Conservation (phyloP, 1,139 yeast species). For the Zygoascus sp. region DNA sequence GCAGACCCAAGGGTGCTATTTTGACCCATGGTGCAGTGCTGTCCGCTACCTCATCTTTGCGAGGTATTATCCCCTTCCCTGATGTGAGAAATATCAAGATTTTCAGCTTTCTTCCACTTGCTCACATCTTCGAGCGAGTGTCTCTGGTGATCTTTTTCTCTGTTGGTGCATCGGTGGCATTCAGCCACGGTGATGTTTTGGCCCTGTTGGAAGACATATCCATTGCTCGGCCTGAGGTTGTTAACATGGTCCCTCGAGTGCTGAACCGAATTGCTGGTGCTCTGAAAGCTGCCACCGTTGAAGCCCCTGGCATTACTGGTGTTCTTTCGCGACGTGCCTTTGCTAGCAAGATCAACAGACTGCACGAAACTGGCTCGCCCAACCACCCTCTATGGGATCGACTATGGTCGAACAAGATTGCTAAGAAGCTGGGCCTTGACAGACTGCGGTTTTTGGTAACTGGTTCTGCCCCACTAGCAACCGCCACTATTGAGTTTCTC, state of each 20-base stretch:
- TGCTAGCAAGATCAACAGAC: conserved; percentile 37
- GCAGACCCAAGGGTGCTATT: conserved; percentile 71
- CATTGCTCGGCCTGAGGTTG: conserved; percentile 48
- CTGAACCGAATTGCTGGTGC: conserved; percentile 58
- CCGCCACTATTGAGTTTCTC: conserved; percentile 55
- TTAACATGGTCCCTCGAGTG: conserved; percentile 63
- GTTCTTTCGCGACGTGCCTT: conserved; percentile 37
- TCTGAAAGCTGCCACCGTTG: conserved; percentile 39
- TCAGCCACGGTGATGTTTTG: conserved; percentile 43
- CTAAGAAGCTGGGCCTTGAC: conserved; percentile 55
- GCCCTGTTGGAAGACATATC: conserved; percentile 54
- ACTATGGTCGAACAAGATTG: conserved; percentile 48
- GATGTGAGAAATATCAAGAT: background rate
- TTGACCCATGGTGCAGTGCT: conserved; percentile 51
- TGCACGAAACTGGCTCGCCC: conserved; percentile 38
- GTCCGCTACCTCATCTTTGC: conserved; percentile 43
- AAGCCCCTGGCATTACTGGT: conserved; percentile 37
- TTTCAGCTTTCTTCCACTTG: conserved; percentile 55
- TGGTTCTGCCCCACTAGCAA: conserved; percentile 75
- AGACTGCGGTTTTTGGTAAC: conserved; percentile 43
- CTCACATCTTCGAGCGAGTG: conserved; percentile 50
- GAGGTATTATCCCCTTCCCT: conserved; percentile 24
- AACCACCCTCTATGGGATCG: conserved; percentile 44
- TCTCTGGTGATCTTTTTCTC: conserved; percentile 1
- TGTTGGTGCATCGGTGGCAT: conserved; percentile 41